These are phyloP conservation scores for Neonectria magnoliae DNA, from an alignment of 2,329 filamentous ascomycete species.

Conservation along the genomic window DNA sequence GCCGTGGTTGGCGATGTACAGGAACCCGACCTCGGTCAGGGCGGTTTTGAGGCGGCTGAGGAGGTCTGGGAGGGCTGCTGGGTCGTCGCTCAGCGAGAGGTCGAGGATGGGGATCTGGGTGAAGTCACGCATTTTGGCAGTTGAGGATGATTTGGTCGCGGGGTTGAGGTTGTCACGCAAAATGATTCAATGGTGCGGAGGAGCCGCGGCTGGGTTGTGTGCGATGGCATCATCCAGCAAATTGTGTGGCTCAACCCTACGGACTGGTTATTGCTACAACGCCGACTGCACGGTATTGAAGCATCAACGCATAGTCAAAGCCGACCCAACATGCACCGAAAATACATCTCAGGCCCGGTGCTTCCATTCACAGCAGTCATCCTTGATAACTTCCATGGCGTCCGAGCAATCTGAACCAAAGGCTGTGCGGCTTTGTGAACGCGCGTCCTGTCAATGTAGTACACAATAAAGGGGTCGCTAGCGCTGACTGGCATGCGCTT, in stretches of 20 bases:
- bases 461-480: slow-evolving; percentile 2
- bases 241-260: neutral
- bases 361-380: neutral
- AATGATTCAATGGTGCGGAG: neutral
- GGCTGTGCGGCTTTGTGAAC: neutral
- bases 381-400: neutral
- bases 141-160: neutral
- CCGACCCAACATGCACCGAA: neutral
- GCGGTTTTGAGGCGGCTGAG: slow-evolving; percentile 57
- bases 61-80: slow-evolving; percentile 47
- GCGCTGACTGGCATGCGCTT: slow-evolving; percentile 1
- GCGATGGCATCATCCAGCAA: neutral
- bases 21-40: slow-evolving; percentile 61
- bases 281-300: neutral
- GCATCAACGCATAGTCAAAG: neutral
- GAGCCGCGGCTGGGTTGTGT: neutral
- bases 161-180: neutral
- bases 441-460: neutral
- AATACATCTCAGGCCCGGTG: neutral
- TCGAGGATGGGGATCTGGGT: slow-evolving; percentile 60
- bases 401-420: neutral
- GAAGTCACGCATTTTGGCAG: slow-evolving; percentile 40
- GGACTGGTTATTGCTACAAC: neutral
- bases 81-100: slow-evolving; percentile 54
- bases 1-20: slow-evolving; percentile 62